Evolutionary conservation across 2,329 filamentous ascomycete genomes (phyloP).

Genomic region (Botryotinia calthae): DNA sequence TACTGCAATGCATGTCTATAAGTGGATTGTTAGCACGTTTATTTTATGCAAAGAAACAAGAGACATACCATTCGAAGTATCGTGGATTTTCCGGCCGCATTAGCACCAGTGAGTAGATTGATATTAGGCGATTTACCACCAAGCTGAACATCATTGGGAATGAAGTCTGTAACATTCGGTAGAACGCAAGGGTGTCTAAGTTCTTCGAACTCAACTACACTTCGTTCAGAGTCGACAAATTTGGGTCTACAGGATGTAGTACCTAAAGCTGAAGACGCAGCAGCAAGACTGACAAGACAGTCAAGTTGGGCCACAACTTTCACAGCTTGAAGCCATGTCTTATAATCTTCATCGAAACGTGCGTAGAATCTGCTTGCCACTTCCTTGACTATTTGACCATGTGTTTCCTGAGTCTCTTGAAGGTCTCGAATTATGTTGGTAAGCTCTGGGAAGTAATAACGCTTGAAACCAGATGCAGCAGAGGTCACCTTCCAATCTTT

Average conservation of each 20-base stretch:
- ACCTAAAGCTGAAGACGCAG: conserved; percentile 79
- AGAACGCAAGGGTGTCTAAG: conserved; percentile 94
- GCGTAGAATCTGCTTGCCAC: conserved; percentile 79
- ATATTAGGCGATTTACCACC: conserved; percentile 82
- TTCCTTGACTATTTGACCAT: conserved; percentile 85
- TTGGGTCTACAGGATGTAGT: conserved; percentile 82
- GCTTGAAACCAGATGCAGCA: conserved; percentile 82
- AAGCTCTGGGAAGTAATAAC: conserved; percentile 88
- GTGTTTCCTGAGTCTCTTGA: conserved; percentile 91
- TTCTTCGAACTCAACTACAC: conserved; percentile 86
- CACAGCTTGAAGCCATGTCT: conserved; percentile 83
- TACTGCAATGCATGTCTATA: conserved; percentile 84
- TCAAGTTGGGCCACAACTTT: conserved; percentile 89
- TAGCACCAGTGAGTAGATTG: conserved; percentile 88
- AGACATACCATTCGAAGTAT: conserved; percentile 81
- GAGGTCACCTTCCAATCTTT: conserved; percentile 96
- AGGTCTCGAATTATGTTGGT: conserved; percentile 78
- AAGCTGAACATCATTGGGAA: conserved; percentile 88
- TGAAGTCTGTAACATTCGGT: conserved; percentile 86
- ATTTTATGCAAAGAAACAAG: not conserved
- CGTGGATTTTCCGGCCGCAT: conserved; percentile 96
- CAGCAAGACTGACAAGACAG: conserved; percentile 89
- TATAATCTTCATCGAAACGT: conserved; percentile 85
- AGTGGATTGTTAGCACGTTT: conserved; percentile 23
- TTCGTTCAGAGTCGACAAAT: conserved; percentile 84